Evolutionary conservation across 2,329 filamentous ascomycete species (phyloP).

Genomic region (Colletotrichum sp.): DNA sequence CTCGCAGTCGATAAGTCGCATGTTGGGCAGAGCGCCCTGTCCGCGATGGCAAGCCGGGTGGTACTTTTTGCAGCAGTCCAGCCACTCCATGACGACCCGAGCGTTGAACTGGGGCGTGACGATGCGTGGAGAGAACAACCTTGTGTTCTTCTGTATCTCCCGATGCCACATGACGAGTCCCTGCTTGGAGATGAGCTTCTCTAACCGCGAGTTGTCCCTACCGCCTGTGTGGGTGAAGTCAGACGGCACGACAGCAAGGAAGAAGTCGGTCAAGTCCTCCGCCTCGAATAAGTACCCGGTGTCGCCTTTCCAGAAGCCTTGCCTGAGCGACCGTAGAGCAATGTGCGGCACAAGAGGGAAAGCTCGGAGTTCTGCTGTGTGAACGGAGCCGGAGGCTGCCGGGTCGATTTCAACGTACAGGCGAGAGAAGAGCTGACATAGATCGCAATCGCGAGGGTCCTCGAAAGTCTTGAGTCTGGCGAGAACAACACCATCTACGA

Average conservation of each 20-base stretch:
- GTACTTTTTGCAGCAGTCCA: not conserved
- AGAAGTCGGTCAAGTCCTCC: not conserved
- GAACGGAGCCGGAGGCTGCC: not conserved
- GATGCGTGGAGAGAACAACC: not conserved
- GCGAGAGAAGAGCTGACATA: not conserved
- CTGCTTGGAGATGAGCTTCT: not conserved
- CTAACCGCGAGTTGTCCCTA: not conserved
- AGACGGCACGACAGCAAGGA: not conserved
- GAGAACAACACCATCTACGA: not conserved
- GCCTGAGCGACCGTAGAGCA: not conserved
- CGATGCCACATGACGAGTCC: constrained; percentile 3
- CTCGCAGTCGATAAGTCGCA: not conserved
- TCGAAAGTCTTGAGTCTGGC: not conserved
- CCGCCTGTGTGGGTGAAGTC: constrained; percentile 1
- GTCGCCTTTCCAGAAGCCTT: not conserved
- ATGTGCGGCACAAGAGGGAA: not conserved
- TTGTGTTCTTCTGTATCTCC: not conserved
- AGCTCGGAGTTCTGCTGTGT: not conserved
- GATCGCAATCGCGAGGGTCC: not conserved
- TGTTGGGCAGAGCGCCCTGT: not conserved
- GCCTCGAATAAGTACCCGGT: not conserved
- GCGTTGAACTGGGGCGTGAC: not conserved
- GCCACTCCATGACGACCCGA: not conserved
- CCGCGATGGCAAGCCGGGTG: not conserved
- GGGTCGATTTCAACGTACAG: not conserved